Percentiles rank a stretch among this genome's conserved stretches.
Evolutionary conservation across 768 basidiomycete species (phyloP).

Genomic region (Steccherinum ochraceum): DNA sequence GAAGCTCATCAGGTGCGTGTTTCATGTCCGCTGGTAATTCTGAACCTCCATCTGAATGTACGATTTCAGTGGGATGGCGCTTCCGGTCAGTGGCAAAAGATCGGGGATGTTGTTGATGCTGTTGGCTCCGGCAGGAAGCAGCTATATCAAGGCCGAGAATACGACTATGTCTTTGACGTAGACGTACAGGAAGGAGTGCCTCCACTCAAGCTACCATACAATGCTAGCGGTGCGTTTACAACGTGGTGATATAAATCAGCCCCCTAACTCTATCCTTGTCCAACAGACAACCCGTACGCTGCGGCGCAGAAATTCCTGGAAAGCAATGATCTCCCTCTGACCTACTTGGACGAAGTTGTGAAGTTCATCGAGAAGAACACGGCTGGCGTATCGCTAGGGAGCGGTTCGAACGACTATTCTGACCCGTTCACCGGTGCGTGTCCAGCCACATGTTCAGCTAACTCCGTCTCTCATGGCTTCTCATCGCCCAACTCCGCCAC

Average conservation of each 20-base stretch:
- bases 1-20: slow-evolving; percentile 82
- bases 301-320: slow-evolving; percentile 89
- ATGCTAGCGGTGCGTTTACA: slow-evolving; percentile 60
- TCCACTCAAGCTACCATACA: slow-evolving; percentile 91
- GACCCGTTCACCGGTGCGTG: slow-evolving; percentile 88
- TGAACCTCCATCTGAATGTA: background rate
- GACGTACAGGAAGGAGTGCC: slow-evolving; percentile 92
- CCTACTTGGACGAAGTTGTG: slow-evolving; percentile 86
- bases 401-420: slow-evolving; percentile 49
- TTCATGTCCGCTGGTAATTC: background rate
- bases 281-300: slow-evolving; percentile 78
- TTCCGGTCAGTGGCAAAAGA: slow-evolving; percentile 75
- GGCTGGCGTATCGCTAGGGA: slow-evolving; percentile 64
- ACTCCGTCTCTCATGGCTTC: background rate
- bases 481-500: background rate
- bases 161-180: slow-evolving; percentile 99
- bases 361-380: slow-evolving; percentile 93
- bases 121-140: slow-evolving; percentile 87
- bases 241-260: background rate
- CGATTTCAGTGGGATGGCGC: slow-evolving; percentile 72
- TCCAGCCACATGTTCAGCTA: background rate
- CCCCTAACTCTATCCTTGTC: background rate
- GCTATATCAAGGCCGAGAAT: slow-evolving; percentile 90
- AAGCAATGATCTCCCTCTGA: slow-evolving; percentile 73
- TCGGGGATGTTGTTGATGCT: slow-evolving; percentile 95